Evolutionary conservation across 768 basidiomycete genomes (phyloP).

Genomic region (Amanita polypyramis): DNA sequence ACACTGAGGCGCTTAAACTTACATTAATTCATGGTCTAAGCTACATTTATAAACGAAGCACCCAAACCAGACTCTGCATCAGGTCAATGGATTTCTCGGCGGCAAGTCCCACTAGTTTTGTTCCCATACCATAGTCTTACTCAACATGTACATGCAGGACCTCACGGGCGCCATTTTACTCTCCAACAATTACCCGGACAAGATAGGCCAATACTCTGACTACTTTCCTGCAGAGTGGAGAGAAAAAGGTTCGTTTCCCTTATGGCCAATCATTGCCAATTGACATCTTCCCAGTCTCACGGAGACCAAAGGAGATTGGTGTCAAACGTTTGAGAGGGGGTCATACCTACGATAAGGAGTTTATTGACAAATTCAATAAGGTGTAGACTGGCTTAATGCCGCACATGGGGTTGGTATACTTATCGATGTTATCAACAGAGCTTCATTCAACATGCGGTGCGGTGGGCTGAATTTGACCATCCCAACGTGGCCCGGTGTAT

Average conservation of each 20-base stretch:
- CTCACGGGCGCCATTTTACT: slow-evolving; percentile 5
- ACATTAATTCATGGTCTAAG: no score
- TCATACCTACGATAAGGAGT: neutral
- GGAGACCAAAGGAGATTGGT: neutral
- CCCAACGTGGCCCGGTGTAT: slow-evolving; percentile 15
- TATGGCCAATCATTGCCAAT: neutral
- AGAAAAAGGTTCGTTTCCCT: neutral
- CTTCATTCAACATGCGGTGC: neutral
- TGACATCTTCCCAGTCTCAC: neutral
- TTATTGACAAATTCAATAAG: slow-evolving; percentile 1
- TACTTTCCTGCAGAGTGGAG: slow-evolving; percentile 1
- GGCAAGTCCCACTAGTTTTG: no score
- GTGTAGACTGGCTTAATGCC: neutral
- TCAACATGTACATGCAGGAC: slow-evolving; percentile 5
- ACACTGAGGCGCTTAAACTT: no score
- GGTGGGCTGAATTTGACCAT: slow-evolving; percentile 14
- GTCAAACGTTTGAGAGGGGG: neutral
- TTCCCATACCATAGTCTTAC: no score
- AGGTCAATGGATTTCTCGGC: no score
- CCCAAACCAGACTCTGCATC: no score
- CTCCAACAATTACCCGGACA: slow-evolving; percentile 9
- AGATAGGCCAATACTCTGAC: slow-evolving; percentile 15
- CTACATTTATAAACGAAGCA: no score
- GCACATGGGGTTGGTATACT: neutral
- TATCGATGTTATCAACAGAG: neutral